Evolutionary conservation across 2,329 filamentous ascomycete species (phyloP).

Genomic region (Penicillium rolfsii): DNA sequence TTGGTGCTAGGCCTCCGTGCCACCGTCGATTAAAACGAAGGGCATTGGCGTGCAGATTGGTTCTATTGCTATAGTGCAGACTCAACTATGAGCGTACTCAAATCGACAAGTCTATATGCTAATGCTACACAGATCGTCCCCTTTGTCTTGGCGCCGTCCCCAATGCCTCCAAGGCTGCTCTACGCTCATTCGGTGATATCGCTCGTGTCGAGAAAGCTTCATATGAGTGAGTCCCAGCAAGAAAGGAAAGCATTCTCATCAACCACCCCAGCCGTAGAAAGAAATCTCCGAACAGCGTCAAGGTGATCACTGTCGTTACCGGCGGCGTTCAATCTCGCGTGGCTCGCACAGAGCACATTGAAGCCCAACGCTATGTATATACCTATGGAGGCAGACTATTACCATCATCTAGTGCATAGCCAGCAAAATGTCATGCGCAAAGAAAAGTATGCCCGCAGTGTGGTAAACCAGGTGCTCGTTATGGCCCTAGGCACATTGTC

Average conservation of each 20-base stretch:
- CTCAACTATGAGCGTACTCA: not conserved
- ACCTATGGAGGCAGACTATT: constrained; percentile 57
- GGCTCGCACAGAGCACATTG: constrained; percentile 54
- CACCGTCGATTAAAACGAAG: constrained; percentile 53
- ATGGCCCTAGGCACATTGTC: constrained; percentile 51
- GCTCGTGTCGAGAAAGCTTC: constrained; percentile 61
- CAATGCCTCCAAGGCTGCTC: constrained; percentile 62
- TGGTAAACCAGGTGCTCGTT: constrained; percentile 60
- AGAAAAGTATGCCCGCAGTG: constrained; percentile 57
- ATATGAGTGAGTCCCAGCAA: constrained; percentile 39
- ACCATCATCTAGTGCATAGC: constrained; percentile 55
- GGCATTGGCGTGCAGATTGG: constrained; percentile 53
- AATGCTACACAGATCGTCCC: constrained; percentile 41
- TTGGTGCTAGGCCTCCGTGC: constrained; percentile 61
- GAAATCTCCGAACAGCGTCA: constrained; percentile 40
- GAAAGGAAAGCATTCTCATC: no score
- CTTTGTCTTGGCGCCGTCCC: constrained; percentile 55
- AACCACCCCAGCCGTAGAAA: not conserved
- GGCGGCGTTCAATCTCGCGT: constrained; percentile 65
- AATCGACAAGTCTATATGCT: not conserved
- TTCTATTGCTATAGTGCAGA: constrained; percentile 47
- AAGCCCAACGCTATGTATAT: constrained; percentile 55
- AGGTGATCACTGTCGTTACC: constrained; percentile 59
- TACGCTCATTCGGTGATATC: constrained; percentile 62
- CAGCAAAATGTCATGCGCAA: constrained; percentile 58